Percentiles rank a stretch among this genome's conserved stretches.
Evolutionary conservation across 768 basidiomycete species (phyloP).

Genomic region (Lactifluus volemus): DNA sequence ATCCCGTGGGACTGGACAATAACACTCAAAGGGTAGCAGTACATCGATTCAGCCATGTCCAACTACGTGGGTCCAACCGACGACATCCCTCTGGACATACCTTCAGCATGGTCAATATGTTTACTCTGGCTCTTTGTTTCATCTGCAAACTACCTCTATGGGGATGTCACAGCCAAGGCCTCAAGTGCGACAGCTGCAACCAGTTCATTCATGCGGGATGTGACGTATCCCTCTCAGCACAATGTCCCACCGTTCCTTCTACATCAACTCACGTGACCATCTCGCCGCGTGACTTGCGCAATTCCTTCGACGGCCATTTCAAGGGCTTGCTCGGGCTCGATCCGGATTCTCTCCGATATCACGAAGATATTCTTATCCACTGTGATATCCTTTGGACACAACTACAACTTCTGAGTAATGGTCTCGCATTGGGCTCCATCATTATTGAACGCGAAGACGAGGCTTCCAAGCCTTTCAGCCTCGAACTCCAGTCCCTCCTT

Average conservation of each 20-base stretch:
- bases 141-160: constrained; percentile 63
- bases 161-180: constrained; percentile 56
- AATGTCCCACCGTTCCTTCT: constrained; percentile 33
- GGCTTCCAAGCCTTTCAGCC: constrained; percentile 1
- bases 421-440: constrained; percentile 56
- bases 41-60: constrained; percentile 48
- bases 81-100: constrained; percentile 35
- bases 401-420: constrained; percentile 56
- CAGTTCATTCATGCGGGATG: constrained; percentile 54
- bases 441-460: constrained; percentile 31
- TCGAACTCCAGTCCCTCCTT: constrained; percentile 28
- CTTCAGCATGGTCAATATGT: constrained; percentile 55
- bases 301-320: constrained; percentile 50
- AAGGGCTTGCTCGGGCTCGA: constrained; percentile 33
- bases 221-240: constrained; percentile 23
- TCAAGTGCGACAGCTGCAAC: constrained; percentile 54
- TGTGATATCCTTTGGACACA: constrained; percentile 58
- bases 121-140: constrained; percentile 65
- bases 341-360: constrained; percentile 40
- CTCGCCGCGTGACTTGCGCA: constrained; percentile 41
- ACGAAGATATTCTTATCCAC: constrained; percentile 63
- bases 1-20: constrained; percentile 36
- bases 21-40: constrained; percentile 50
- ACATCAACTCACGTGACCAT: constrained; percentile 44
- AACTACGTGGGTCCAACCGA: constrained; percentile 25